Percentiles rank a stretch among this genome's conserved stretches.
Evolutionary conservation across 1,284 basidiomycete genomes (phyloP).

Genomic region (Cutaneotrichosporon dermatis): DNA sequence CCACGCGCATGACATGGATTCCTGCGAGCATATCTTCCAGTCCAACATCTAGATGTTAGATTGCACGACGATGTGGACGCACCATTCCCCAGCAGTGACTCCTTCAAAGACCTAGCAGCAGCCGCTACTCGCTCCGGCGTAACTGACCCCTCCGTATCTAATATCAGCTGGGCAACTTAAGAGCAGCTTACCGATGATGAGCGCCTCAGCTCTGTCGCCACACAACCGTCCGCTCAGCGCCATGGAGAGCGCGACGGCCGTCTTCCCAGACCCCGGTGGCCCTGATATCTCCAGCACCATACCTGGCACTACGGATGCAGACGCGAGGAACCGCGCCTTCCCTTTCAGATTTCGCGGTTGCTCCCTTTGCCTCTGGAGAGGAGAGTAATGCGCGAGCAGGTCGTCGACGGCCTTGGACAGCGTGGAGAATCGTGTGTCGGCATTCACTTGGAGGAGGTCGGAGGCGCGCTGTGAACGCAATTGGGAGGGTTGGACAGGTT

Average conservation of each 20-base stretch:
- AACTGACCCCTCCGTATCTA: constrained; percentile 47
- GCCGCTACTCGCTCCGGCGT: constrained; percentile 28
- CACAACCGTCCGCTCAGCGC: constrained; percentile 31
- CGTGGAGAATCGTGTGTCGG: constrained; percentile 32
- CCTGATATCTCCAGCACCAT: constrained; percentile 44
- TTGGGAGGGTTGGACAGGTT: not conserved
- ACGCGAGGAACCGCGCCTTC: constrained; percentile 13
- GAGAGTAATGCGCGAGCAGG: constrained; percentile 27
- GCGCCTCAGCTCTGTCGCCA: constrained; percentile 29
- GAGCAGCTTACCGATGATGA: constrained; percentile 39
- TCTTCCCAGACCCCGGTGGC: constrained; percentile 47
- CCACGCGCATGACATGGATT: constrained; percentile 41
- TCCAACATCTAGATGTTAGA: not conserved
- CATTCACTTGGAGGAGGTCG: constrained; percentile 22
- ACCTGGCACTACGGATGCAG: constrained; percentile 26
- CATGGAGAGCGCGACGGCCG: constrained; percentile 28
- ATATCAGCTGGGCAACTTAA: not conserved
- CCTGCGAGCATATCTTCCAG: constrained; percentile 25
- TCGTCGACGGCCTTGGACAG: constrained; percentile 32
- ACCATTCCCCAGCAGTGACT: constrained; percentile 1
- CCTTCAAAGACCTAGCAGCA: constrained; percentile 22
- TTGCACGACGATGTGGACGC: not conserved
- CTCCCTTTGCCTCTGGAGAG: not conserved
- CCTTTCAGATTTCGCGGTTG: constrained; percentile 15
- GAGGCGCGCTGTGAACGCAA: constrained; percentile 26